These are phyloP conservation scores for Pseudocercospora fijiensis DNA, from an alignment of 2,329 filamentous ascomycete species.

Conservation along the genomic window DNA sequence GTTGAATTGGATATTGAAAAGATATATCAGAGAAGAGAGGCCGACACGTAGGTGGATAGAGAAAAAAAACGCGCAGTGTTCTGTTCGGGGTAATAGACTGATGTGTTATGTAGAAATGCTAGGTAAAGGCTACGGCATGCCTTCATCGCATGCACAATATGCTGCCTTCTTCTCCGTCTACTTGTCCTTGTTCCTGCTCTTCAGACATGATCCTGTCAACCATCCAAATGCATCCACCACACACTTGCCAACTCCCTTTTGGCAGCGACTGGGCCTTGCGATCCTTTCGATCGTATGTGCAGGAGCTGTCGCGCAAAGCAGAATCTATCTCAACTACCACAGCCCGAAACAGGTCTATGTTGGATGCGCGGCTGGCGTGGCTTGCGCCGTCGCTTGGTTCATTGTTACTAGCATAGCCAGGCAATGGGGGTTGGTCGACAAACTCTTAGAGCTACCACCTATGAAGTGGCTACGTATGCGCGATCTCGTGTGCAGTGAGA, in stretches of 20 bases:
- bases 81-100: not conserved
- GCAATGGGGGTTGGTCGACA: conserved; percentile 66
- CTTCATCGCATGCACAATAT: conserved; percentile 91
- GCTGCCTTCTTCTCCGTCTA: conserved; percentile 87
- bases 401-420: conserved; percentile 65
- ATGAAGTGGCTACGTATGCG: conserved; percentile 69
- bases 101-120: conserved; percentile 59
- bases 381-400: conserved; percentile 79
- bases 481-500: conserved; percentile 83
- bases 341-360: conserved; percentile 83
- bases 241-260: conserved; percentile 58
- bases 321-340: conserved; percentile 91
- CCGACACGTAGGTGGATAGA: conserved; percentile 63
- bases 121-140: conserved; percentile 97
- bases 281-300: conserved; percentile 43
- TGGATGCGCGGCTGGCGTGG: conserved; percentile 67
- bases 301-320: conserved; percentile 67
- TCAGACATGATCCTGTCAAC: conserved; percentile 65
- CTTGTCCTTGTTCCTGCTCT: conserved; percentile 77
- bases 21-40: conserved; percentile 87
- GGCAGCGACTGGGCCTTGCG: conserved; percentile 59
- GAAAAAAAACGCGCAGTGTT: too few relatives aligned
- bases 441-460: conserved; percentile 66
- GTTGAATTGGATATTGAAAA: conserved; percentile 85
- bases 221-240: conserved; percentile 44